A percentile compares a stretch with the other conserved stretches of the same genome.
Evolutionary conservation across 2,329 filamentous ascomycete genomes (phyloP).

Genomic region (Alternaria metachromatica): DNA sequence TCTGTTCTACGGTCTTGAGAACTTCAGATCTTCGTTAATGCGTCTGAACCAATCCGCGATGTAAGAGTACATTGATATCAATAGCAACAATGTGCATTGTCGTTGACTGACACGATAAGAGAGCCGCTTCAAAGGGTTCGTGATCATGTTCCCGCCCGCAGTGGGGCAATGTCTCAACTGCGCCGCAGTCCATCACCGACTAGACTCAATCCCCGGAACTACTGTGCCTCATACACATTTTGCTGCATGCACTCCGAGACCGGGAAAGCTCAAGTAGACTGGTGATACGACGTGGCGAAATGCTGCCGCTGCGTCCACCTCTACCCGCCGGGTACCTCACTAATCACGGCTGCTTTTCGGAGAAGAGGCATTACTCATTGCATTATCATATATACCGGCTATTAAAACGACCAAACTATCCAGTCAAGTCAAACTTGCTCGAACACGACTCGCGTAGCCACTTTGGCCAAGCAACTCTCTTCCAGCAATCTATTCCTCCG

Average conservation of each 20-base stretch:
- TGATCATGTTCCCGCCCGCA: background rate
- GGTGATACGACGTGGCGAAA: background rate
- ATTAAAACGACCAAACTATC: background rate
- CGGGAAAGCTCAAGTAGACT: background rate
- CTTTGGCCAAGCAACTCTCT: background rate
- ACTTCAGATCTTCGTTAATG: background rate
- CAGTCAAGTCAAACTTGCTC: background rate
- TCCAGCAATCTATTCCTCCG: constrained; percentile 43
- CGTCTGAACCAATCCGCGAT: no score
- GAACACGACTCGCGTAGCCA: background rate
- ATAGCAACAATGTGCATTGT: background rate
- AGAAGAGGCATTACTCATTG: background rate
- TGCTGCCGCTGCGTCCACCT: background rate
- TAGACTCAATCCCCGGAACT: background rate
- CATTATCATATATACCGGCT: background rate
- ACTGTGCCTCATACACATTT: background rate
- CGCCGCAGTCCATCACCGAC: background rate
- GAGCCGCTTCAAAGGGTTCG: background rate
- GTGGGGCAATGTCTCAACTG: constrained; percentile 1
- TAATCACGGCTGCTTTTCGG: background rate
- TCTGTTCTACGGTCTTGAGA: background rate
- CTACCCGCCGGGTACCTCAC: background rate
- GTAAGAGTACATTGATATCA: fast-evolving
- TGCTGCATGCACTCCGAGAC: background rate
- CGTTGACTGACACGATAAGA: background rate